Evolutionary conservation across 768 basidiomycete genomes (phyloP), one percentile per base, ranked within the genome.

Genomic region (Psilocybe cubensis): DNA sequence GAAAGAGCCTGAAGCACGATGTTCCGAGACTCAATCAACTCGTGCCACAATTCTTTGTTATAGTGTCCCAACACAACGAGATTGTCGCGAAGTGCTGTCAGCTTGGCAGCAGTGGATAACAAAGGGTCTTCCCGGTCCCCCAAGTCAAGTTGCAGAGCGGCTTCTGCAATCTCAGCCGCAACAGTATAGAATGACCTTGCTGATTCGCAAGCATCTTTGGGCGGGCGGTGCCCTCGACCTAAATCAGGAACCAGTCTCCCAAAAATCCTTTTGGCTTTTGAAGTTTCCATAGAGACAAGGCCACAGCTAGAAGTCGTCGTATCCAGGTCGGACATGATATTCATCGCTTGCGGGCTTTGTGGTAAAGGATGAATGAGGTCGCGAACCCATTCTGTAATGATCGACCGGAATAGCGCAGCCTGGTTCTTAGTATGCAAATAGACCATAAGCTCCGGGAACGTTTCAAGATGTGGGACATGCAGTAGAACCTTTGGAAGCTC

Each of bases 381-480:
- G 3, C 70, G 63, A 28, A 77, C 70, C 74, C 75, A 76, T 54
- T 73, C 70, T 1, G 77, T 76, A 25, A 78, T 63, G 14, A 76
- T 35, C 10, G 56, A 61, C 20, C 74, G 59, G 52, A 78, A 73
- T n/a, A 78, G 47, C 40, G 70, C 72, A 7, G 69, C 74, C 54
- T 74, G 73, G 52, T 78, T 74, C 57, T 68, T 68, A 3, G 74
- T 77, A 58, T 78, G 77, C 2, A 78, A 53, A 52, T 72, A 78
- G 10, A 73, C 63, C 35, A 78, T 61, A 35, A 75, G 55, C 48
- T 72, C 73, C 2, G 65, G 66, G 62, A 76, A 73, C 8, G 73
- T 73, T 29, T 70, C 63, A 23, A 76, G 56, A 48, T 73, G 66
- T 0, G 75, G 75, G 7, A 75, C 72, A 9, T 52, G 57, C 61